Evolutionary conservation across 2,329 filamentous ascomycete genomes (phyloP).

Genomic region (Fusarium pseudograminearum): DNA sequence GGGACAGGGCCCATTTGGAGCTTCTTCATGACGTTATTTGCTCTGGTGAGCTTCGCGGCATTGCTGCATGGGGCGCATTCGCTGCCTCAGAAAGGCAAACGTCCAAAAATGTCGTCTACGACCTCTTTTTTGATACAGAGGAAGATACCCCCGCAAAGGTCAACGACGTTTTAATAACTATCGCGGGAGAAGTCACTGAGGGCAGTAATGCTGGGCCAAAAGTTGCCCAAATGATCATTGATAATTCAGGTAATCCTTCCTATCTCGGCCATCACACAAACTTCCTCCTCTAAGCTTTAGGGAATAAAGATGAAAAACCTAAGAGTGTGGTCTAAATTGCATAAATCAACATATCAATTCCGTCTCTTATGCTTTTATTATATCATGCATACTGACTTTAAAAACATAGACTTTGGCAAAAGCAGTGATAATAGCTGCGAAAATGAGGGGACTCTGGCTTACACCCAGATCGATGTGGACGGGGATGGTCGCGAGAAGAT

Average conservation of each 20-base stretch:
- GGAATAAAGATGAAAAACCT: background rate
- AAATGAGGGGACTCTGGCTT: background rate
- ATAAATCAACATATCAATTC: background rate
- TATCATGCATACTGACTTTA: background rate
- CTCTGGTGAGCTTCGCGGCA: background rate
- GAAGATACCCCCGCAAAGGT: background rate
- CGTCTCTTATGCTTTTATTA: background rate
- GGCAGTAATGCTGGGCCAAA: background rate
- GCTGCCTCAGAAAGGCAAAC: background rate
- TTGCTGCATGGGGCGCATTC: background rate
- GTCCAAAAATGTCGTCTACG: background rate
- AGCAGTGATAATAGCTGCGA: background rate
- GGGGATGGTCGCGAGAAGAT: background rate
- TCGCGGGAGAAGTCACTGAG: background rate
- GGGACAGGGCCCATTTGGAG: background rate
- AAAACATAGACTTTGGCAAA: background rate
- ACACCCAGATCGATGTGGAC: background rate
- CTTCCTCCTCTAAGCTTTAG: background rate
- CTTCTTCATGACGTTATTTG: background rate
- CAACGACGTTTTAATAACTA: background rate
- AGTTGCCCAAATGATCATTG: background rate
- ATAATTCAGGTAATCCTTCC: background rate
- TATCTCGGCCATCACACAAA: no score
- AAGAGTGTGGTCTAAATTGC: no score
- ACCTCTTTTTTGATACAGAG: background rate